phyloP scores from a whole-genome alignment of 2,329 filamentous ascomycete genomes.

The Aphanoascus verrucosus region DNA sequence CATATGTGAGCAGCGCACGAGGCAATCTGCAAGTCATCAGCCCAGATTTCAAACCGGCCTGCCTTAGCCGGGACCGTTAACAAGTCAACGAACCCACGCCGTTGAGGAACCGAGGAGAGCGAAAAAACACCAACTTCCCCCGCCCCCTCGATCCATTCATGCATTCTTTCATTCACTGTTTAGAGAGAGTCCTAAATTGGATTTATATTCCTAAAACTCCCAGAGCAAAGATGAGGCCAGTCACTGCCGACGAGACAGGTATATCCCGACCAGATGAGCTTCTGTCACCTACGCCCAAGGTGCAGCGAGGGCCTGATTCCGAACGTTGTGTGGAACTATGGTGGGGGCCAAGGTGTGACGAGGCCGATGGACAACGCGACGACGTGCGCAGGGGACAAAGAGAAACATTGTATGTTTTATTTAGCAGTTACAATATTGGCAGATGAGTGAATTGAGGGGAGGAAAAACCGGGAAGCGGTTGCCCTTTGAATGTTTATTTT shows the following conservation, averaged over 20 bases:
- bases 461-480: background rate
- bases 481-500: background rate
- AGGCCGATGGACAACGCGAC: background rate
- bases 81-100: background rate
- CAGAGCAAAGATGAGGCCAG: background rate
- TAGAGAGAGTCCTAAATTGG: background rate
- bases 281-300: background rate
- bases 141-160: background rate
- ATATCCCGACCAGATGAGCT: background rate
- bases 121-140: background rate
- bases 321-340: background rate
- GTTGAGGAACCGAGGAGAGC: background rate
- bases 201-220: background rate
- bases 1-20: background rate
- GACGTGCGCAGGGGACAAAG: background rate
- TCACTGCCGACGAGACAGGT: background rate
- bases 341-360: background rate
- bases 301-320: background rate
- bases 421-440: background rate
- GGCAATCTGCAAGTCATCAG: slow-evolving; percentile 1
- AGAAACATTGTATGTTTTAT: background rate
- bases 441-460: too few relatives aligned
- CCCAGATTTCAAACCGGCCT: background rate
- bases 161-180: too few relatives aligned
- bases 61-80: background rate